Conservation (phyloP, 2,329 filamentous ascomycete species). For the Parafenestella ontariensis region DNA sequence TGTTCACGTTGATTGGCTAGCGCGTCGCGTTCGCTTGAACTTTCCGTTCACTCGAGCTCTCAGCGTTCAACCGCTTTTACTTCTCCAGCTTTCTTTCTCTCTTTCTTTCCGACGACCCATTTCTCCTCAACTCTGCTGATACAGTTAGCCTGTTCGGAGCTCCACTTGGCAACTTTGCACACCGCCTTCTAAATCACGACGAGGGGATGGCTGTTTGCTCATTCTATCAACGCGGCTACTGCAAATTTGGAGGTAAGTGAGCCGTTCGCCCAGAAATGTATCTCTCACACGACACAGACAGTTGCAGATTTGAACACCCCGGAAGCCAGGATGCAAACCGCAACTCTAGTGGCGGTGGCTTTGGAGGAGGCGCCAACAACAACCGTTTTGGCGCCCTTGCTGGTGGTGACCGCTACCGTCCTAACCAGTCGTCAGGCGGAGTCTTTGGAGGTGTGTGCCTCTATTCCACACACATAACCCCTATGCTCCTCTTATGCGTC, state of each 20-base stretch:
- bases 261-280: not conserved
- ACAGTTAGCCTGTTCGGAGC: constrained; percentile 17
- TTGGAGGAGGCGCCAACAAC: constrained; percentile 31
- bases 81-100: constrained; percentile 11
- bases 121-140: constrained; percentile 15
- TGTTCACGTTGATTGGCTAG: constrained; percentile 25
- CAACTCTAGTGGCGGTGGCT: constrained; percentile 30
- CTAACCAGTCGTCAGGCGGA: constrained; percentile 33
- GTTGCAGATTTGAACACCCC: constrained; percentile 67
- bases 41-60: constrained; percentile 15
- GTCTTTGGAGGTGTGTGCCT: constrained; percentile 51
- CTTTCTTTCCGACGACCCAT: constrained; percentile 5
- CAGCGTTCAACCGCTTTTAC: not conserved
- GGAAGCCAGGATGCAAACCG: constrained; percentile 42
- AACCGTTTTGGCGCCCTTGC: constrained; percentile 64
- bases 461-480: not conserved
- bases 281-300: constrained; percentile 52
- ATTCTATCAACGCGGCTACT: constrained; percentile 70
- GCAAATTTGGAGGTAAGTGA: constrained; percentile 67
- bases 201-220: constrained; percentile 61
- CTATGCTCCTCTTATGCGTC: not conserved
- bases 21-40: constrained; percentile 30
- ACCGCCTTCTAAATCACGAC: not conserved
- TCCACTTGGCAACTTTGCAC: not conserved
- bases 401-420: constrained; percentile 42